Base-by-base conservation (phyloP, 805 yeast species). In the Teunomyces cretensis region DNA sequence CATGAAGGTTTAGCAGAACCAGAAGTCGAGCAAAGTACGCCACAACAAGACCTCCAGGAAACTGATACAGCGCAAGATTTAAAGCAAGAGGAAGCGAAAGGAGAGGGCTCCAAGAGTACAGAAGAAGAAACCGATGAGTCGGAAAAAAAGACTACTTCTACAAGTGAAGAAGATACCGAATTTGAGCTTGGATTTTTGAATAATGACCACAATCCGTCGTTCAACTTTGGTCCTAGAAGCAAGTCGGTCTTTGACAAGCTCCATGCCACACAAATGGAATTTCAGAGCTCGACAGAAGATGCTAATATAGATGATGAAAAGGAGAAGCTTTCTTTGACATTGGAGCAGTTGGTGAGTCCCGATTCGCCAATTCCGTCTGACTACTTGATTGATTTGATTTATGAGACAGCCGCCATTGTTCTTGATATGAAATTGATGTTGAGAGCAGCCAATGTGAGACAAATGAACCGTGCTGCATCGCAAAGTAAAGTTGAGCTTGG, bases 391-490 rank as follows among this genome's bases (percentile, higher is more conserved):
- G 84, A 82, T 47, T 60, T 80, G 38, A 76, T 86, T 36, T 80
- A 78, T 54, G 88, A 86, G 51, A 67, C 79, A 4, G 82, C 85
- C 0, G 78, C 82, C 0, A 60, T 83, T 35, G 80, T 80, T 0
- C 77, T 82, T 48, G 92, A 86, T 56, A 69, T 81, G 64, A 81
- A 83, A 53, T 61, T 86, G 47, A 74, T 84, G 74, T 55, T 82
- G 39, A 65, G 86, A 43, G 74, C 83, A 0, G 60, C 73, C 47
- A 81, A 82, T 56, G 80, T 74, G 1, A 60, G 78, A 40, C 79
- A 77, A 42, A 77, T 81, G 78, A 62, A 76, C 12, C 58, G 60
- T 19, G 61, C 65, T 11, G 57, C 76, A 33, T 55, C 50, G n/a
- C 50, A 59, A 27, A 70, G 67, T 39, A 65, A 60, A 30, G 43